Conservation (phyloP, 768 basidiomycete genomes). For the Boletus sp. region DNA sequence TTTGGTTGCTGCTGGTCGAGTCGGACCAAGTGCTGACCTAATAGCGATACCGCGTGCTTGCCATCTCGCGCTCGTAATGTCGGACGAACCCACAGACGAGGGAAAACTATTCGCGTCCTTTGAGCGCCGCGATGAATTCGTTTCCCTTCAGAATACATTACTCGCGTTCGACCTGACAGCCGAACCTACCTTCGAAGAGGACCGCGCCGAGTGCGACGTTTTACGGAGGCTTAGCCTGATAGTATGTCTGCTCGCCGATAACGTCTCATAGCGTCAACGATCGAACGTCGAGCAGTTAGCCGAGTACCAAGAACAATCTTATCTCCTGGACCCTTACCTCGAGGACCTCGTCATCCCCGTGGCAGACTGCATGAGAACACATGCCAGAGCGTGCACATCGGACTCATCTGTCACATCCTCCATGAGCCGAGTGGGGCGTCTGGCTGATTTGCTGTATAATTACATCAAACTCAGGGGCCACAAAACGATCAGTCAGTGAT, state of each 20-base stretch:
- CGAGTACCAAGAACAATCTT: slow-evolving; percentile 90
- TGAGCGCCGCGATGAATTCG: slow-evolving; percentile 61
- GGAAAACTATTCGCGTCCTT: slow-evolving; percentile 53
- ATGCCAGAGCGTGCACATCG: slow-evolving; percentile 44
- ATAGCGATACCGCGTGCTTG: background rate
- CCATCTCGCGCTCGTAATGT: slow-evolving; percentile 25
- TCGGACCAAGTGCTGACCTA: slow-evolving; percentile 19
- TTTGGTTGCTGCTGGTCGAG: background rate
- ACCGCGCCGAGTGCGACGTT: slow-evolving; percentile 39
- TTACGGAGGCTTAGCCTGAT: slow-evolving; percentile 47
- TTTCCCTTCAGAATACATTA: slow-evolving; percentile 48
- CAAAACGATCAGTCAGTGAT: slow-evolving; percentile 81
- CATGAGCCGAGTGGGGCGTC: slow-evolving; percentile 43
- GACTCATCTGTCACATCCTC: slow-evolving; percentile 28
- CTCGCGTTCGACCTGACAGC: slow-evolving; percentile 46
- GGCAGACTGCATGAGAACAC: slow-evolving; percentile 58
- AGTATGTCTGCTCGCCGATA: slow-evolving; percentile 40
- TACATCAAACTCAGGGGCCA: slow-evolving; percentile 87
- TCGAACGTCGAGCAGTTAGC: slow-evolving; percentile 54
- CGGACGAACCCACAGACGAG: slow-evolving; percentile 41
- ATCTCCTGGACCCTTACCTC: slow-evolving; percentile 87
- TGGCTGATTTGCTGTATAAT: slow-evolving; percentile 68
- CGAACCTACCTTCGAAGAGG: slow-evolving; percentile 44
- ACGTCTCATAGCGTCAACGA: background rate
- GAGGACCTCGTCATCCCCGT: slow-evolving; percentile 77